These are phyloP conservation scores for Auricularia auricula-judae DNA, from an alignment of 768 basidiomycete species.

Conservation along the genomic window DNA sequence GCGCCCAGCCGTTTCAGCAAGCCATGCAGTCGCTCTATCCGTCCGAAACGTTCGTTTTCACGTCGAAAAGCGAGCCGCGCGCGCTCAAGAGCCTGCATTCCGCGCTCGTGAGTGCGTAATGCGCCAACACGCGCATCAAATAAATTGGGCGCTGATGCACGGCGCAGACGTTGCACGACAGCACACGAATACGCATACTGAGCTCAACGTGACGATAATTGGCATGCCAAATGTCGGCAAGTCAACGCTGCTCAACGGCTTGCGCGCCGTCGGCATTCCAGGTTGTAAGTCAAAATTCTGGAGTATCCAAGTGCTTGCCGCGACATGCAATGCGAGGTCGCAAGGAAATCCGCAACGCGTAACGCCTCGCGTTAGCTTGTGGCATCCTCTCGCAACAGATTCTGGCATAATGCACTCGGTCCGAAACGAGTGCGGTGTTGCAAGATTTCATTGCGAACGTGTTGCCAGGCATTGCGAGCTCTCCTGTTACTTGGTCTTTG, in stretches of 20 bases:
- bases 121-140: neutral
- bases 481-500: constrained; percentile 3
- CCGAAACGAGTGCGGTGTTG: too few relatives aligned
- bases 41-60: constrained; percentile 56
- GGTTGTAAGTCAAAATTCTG: constrained; percentile 43
- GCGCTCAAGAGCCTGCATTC: constrained; percentile 48
- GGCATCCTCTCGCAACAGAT: too few relatives aligned
- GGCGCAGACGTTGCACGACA: constrained; percentile 53
- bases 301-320: too few relatives aligned
- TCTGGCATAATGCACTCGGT: too few relatives aligned
- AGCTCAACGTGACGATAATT: constrained; percentile 82
- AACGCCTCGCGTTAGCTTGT: too few relatives aligned
- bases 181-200: constrained; percentile 52
- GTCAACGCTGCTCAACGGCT: constrained; percentile 83
- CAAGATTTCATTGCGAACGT: too few relatives aligned
- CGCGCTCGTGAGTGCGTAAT: constrained; percentile 61
- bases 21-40: constrained; percentile 66
- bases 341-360: too few relatives aligned
- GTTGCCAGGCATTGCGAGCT: neutral
- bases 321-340: too few relatives aligned
- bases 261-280: constrained; percentile 75
- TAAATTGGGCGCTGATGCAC: neutral
- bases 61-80: constrained; percentile 53
- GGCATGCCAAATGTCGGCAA: constrained; percentile 99
- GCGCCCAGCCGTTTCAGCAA: constrained; percentile 47